phyloP scores from a whole-genome alignment of 1,284 basidiomycete species.

The Boletus subluridellus region DNA sequence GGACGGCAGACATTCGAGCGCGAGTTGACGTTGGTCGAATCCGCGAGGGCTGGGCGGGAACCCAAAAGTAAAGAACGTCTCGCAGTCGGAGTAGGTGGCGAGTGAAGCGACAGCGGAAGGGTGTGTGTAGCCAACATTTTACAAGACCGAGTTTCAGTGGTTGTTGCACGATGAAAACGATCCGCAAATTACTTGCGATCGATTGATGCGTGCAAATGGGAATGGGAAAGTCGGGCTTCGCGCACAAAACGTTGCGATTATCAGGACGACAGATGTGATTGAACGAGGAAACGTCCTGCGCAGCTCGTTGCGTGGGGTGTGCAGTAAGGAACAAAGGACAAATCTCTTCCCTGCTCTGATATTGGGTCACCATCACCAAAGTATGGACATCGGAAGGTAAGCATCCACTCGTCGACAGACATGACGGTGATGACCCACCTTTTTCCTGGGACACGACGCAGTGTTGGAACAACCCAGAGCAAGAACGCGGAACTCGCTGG shows the following conservation, averaged over 20 bases:
- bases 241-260: constrained; percentile 24
- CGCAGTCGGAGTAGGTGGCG: neutral
- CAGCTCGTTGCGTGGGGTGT: constrained; percentile 18
- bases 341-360: constrained; percentile 1
- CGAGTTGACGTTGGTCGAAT: constrained; percentile 24
- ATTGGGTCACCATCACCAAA: neutral
- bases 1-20: constrained; percentile 4
- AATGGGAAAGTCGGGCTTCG: constrained; percentile 5
- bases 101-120: constrained; percentile 3
- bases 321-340: constrained; percentile 5
- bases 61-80: neutral
- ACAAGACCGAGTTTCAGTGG: neutral
- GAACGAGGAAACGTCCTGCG: constrained; percentile 31
- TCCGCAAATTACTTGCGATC: constrained; percentile 8
- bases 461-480: constrained; percentile 22
- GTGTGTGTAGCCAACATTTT: constrained; percentile 23
- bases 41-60: constrained; percentile 21
- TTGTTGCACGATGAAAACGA: constrained; percentile 12
- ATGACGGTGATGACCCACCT: constrained; percentile 20
- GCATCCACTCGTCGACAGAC: neutral
- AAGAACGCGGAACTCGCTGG: constrained; percentile 26
- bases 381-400: neutral
- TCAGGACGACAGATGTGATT: constrained; percentile 18
- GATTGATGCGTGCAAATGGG: constrained; percentile 7
- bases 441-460: constrained; percentile 21